Evolutionary conservation across 805 yeast species (phyloP).

Genomic region (Zygotorulaspora danielsina): DNA sequence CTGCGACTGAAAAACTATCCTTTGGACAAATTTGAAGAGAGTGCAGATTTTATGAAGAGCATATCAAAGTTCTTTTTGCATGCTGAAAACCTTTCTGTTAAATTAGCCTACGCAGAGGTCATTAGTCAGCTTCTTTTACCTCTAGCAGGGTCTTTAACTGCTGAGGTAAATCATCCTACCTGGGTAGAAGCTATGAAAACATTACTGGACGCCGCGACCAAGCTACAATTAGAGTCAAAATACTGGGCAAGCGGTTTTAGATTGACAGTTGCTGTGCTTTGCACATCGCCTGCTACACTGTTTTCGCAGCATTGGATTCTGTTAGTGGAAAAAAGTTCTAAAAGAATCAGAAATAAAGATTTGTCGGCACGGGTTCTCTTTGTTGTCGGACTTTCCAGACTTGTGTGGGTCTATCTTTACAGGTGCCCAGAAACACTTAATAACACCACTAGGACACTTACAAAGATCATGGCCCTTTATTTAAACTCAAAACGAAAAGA

Average conservation of each 20-base stretch:
- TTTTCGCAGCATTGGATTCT: constrained; percentile 70
- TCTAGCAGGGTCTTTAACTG: constrained; percentile 78
- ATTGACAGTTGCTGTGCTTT: constrained; percentile 64
- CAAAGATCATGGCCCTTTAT: constrained; percentile 52
- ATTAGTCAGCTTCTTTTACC: constrained; percentile 71
- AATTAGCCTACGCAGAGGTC: constrained; percentile 81
- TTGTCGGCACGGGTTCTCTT: constrained; percentile 48
- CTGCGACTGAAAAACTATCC: constrained; percentile 77
- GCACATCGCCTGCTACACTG: constrained; percentile 74
- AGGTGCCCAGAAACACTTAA: constrained; percentile 86
- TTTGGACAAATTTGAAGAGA: constrained; percentile 83
- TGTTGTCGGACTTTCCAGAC: constrained; percentile 62
- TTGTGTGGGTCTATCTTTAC: constrained; percentile 86
- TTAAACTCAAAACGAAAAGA: constrained; percentile 59
- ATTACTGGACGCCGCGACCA: constrained; percentile 50
- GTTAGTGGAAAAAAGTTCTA: constrained; percentile 58
- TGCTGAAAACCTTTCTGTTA: constrained; percentile 60
- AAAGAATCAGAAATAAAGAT: constrained; percentile 62
- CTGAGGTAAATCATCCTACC: constrained; percentile 92
- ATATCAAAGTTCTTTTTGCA: constrained; percentile 74
- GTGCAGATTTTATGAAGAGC: constrained; percentile 85
- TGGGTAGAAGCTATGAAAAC: constrained; percentile 80
- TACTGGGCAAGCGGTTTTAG: constrained; percentile 67
- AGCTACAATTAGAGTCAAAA: constrained; percentile 41
- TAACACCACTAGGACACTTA: constrained; percentile 76